These are phyloP conservation scores for Claviceps sp. DNA, from an alignment of 2,329 filamentous ascomycete genomes.

Conservation along the genomic window DNA sequence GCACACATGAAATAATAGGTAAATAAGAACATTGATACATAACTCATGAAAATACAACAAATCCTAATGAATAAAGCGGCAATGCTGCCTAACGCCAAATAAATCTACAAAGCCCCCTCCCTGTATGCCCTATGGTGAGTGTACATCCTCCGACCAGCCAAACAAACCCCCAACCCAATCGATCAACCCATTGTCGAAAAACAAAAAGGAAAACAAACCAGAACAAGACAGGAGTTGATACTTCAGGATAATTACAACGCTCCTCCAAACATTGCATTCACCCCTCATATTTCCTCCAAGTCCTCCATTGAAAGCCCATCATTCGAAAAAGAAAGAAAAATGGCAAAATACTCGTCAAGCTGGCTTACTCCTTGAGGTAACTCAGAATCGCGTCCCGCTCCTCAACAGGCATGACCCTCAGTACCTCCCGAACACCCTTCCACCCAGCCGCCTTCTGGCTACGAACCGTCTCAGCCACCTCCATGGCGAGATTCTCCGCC, in stretches of 20 bases:
- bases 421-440: constrained; percentile 74
- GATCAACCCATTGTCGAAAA: neutral
- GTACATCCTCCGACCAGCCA: neutral
- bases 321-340: neutral
- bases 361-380: constrained; percentile 34
- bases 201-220: neutral
- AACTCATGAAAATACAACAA: constrained; percentile 3
- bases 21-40: neutral
- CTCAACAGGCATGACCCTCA: constrained; percentile 74
- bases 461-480: constrained; percentile 32
- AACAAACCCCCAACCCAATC: too few species aligned
- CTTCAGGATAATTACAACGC: neutral
- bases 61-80: constrained; percentile 1
- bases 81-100: constrained; percentile 4
- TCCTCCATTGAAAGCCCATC: neutral
- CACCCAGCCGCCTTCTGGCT: constrained; percentile 52
- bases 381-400: constrained; percentile 76
- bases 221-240: neutral
- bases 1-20: neutral
- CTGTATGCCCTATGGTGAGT: neutral
- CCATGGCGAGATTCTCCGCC: constrained; percentile 48
- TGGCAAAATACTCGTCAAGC: neutral
- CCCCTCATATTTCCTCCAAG: too few species aligned
- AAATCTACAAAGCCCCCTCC: constrained; percentile 2
- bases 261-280: constrained; percentile 4